Conservation (phyloP, 805 yeast species). For the Metschnikowia kofuensis region DNA sequence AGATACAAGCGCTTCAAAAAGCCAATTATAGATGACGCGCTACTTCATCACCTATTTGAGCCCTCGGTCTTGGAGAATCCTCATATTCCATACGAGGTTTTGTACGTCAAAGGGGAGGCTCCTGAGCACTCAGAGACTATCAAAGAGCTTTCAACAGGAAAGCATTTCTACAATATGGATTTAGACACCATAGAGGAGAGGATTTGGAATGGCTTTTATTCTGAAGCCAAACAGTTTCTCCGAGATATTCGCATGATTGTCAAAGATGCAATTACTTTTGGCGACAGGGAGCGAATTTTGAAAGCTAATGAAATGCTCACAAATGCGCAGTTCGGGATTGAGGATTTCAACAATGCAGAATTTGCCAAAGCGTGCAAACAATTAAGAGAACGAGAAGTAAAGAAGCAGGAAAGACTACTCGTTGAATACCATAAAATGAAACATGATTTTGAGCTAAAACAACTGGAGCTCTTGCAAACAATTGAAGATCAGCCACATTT, state of each 20-base stretch:
- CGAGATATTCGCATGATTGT: constrained; percentile 83
- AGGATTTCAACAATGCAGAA: constrained; percentile 75
- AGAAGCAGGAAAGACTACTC: constrained; percentile 46
- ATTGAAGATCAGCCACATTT: background rate
- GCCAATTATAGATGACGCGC: constrained; percentile 80
- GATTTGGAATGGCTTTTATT: constrained; percentile 93
- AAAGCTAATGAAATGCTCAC: constrained; percentile 94
- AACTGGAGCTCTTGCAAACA: constrained; percentile 9
- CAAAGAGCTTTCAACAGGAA: constrained; percentile 73
- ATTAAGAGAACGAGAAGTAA: constrained; percentile 62
- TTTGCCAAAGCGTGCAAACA: constrained; percentile 75
- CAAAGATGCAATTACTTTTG: constrained; percentile 65
- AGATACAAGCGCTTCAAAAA: constrained; percentile 88
- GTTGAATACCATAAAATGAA: constrained; percentile 31
- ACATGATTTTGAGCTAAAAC: constrained; percentile 22
- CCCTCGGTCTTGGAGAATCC: constrained; percentile 44
- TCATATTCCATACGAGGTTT: constrained; percentile 32
- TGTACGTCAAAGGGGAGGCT: constrained; percentile 46
- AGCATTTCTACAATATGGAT: constrained; percentile 80
- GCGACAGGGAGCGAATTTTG: constrained; percentile 78
- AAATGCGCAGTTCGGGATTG: constrained; percentile 92
- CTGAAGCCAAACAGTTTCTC: constrained; percentile 87
- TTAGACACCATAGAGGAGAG: constrained; percentile 91
- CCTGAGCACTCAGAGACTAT: constrained; percentile 63
- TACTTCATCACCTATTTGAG: constrained; percentile 75